Conservation (phyloP, 1,284 basidiomycete genomes). For the Porodaedalea pini region DNA sequence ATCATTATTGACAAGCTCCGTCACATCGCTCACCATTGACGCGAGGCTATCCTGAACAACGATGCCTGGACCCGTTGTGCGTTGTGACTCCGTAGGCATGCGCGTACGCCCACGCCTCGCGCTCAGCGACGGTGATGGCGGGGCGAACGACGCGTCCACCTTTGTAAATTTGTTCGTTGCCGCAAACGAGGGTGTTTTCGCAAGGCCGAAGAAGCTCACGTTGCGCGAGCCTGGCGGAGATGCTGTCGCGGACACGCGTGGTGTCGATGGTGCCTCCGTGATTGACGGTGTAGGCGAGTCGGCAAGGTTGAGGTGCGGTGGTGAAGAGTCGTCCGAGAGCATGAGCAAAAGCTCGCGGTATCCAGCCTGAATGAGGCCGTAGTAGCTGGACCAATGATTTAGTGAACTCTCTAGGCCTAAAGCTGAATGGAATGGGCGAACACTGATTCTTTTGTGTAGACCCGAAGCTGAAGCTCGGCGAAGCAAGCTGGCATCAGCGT, state of each 20-base stretch:
- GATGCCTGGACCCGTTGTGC: not conserved
- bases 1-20: not conserved
- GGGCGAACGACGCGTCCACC: conserved; percentile 37
- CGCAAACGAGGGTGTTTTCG: conserved; percentile 9
- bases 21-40: not conserved
- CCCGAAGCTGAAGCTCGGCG: conserved; percentile 58
- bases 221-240: conserved; percentile 9
- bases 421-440: conserved; percentile 22
- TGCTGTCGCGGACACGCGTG: not conserved
- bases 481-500: conserved; percentile 57
- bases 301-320: conserved; percentile 4
- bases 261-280: conserved; percentile 15
- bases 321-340: conserved; percentile 26
- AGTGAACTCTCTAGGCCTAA: conserved; percentile 13
- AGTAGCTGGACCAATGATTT: conserved; percentile 32
- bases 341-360: conserved; percentile 51
- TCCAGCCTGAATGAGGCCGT: conserved; percentile 61
- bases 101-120: not conserved
- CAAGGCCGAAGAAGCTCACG: conserved; percentile 1
- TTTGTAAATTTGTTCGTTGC: conserved; percentile 44
- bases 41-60: conserved; percentile 1
- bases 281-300: conserved; percentile 2
- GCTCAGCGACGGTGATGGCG: conserved; percentile 30
- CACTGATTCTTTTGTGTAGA: conserved; percentile 62
- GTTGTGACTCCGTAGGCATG: not conserved